Evolutionary conservation across 176 grass and related monocot species (phyloP).

Genomic region (Zizania latifolia): DNA sequence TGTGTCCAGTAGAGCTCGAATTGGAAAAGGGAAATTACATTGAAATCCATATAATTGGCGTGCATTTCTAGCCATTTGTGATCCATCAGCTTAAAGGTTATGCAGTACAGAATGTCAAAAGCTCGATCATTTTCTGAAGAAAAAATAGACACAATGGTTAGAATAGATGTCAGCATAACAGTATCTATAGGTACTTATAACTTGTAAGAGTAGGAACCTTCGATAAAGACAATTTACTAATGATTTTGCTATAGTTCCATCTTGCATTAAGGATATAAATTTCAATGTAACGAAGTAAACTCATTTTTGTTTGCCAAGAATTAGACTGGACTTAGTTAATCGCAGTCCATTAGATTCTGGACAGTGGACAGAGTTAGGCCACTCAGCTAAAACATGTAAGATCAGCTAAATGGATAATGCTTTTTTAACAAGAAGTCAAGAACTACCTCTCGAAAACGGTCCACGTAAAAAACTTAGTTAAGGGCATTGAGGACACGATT

Average conservation of each 20-base stretch:
- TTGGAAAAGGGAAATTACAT: conserved; percentile 54
- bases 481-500: not conserved
- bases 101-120: conserved; percentile 92
- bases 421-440: no score
- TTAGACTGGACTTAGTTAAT: not conserved
- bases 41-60: conserved; percentile 94
- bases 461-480: no score
- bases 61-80: conserved; percentile 93
- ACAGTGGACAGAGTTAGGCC: not conserved
- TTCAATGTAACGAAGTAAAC: not conserved
- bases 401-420: conserved; percentile 9
- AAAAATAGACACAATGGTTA: not conserved
- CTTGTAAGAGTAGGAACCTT: no score
- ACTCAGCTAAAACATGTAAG: not conserved
- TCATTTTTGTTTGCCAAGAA: not conserved
- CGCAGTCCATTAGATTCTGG: not conserved
- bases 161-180: not conserved
- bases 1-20: not conserved
- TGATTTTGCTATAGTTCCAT: not conserved
- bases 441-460: no score
- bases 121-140: conserved; percentile 85
- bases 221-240: no score
- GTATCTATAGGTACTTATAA: not conserved
- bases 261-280: not conserved
- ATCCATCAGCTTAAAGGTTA: conserved; percentile 92